A percentile compares a stretch with the other conserved stretches of the same genome.
Evolutionary conservation across 2,329 filamentous ascomycete species (phyloP).

Genomic region (Geosmithia flava): DNA sequence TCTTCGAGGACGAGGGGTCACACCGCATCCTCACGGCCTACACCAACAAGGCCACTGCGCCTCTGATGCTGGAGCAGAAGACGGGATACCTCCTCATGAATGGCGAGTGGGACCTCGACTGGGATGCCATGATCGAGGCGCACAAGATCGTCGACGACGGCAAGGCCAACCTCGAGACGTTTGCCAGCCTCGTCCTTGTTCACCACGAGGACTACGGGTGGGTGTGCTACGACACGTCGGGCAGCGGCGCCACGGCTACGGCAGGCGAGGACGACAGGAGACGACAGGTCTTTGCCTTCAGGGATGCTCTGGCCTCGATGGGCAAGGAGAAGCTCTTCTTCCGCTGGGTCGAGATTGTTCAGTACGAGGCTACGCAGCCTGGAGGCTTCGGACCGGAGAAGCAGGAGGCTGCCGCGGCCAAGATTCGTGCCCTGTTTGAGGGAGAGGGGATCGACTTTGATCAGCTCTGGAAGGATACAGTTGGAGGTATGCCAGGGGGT

Average conservation of each 20-base stretch:
- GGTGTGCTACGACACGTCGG: conserved; percentile 45
- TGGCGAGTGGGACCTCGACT: conserved; percentile 78
- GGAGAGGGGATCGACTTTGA: conserved; percentile 73
- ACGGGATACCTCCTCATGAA: conserved; percentile 84
- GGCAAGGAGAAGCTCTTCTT: conserved; percentile 87
- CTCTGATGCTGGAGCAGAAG: conserved; percentile 57
- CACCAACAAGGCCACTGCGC: conserved; percentile 57
- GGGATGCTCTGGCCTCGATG: conserved; percentile 59
- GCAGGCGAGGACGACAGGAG: conserved; percentile 49
- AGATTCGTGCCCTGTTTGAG: conserved; percentile 66
- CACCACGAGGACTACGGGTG: conserved; percentile 58
- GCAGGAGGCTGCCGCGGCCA: conserved; percentile 58
- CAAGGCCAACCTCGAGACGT: conserved; percentile 47
- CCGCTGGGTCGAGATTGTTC: conserved; percentile 84
- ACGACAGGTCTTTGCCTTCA: conserved; percentile 69
- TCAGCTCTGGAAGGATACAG: conserved; percentile 58
- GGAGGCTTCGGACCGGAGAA: conserved; percentile 66
- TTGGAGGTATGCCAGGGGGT: too few relatives aligned
- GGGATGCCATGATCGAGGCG: conserved; percentile 64
- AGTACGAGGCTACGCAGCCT: conserved; percentile 70
- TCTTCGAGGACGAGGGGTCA: conserved; percentile 36
- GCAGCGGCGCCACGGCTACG: conserved; percentile 22
- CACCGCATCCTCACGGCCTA: conserved; percentile 47
- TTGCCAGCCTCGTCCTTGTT: conserved; percentile 52
- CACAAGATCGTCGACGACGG: conserved; percentile 57